Conservation (phyloP, 352 stramenopile species). For the Phytophthora tentaculata region DNA sequence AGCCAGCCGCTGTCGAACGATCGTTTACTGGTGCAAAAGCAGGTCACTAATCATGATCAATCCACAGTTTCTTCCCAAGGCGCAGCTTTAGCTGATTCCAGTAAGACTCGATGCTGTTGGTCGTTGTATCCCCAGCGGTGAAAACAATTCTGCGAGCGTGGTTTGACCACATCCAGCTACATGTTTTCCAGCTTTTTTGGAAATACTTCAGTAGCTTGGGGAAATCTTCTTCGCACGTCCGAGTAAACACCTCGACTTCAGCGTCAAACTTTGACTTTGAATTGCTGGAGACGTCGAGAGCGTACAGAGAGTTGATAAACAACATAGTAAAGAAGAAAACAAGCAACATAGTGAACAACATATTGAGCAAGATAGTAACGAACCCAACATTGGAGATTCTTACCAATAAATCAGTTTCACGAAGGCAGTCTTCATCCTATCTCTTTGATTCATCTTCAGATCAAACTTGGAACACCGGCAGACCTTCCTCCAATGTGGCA, state of each 20-base stretch:
- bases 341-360: conserved; percentile 6
- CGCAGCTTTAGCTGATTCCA: not conserved
- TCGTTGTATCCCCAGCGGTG: not conserved
- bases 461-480: not conserved
- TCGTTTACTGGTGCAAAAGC: not conserved
- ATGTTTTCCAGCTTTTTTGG: conserved; percentile 4
- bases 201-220: conserved; percentile 6
- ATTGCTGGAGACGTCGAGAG: not conserved
- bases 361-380: conserved; percentile 7
- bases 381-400: not conserved
- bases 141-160: not conserved
- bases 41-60: not conserved
- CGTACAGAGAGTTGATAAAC: not conserved
- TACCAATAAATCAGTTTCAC: conserved; percentile 13
- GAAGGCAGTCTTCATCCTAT: conserved; percentile 1
- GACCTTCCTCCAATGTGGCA: conserved; percentile 11
- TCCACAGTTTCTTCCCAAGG: not conserved
- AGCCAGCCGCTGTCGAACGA: not conserved
- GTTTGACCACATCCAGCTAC: conserved; percentile 1
- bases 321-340: not conserved
- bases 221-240: not conserved
- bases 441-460: not conserved
- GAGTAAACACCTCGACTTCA: not conserved
- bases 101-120: not conserved
- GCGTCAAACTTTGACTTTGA: not conserved